Base-by-base conservation (phyloP, 441 rosid species). In the Aquilaria agallochum region DNA sequence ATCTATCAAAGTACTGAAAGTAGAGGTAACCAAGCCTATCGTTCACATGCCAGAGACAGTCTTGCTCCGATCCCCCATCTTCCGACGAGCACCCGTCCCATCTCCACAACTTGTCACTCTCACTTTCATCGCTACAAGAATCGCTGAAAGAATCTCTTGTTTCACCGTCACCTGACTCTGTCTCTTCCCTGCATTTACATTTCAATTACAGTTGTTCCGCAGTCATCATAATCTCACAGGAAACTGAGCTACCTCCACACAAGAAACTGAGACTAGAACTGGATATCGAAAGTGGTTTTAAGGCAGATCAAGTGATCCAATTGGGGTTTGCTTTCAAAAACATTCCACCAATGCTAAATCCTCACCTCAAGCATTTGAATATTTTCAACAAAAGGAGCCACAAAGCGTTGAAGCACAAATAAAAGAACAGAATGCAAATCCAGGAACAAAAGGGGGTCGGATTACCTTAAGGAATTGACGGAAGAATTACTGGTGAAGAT, bases 51-150 rank as follows among this genome's bases (percentile, higher is more conserved):
- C 78, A 79, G 9, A 73, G 68, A 57, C 70, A 76, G 27, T 89
- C 97, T 15, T 84, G 95, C 50, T 91, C 97, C 5, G 68, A 78
- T 48, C 90, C 91, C 55, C 94, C 97, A 4, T 91, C 99, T 53
- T 93, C 96, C 5, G 94, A 93, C 0, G 91, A 85, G 69, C 92
- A 87, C 48, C 93, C 96, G 44, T 86, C 95, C 80, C 80, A 80
- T 66, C 89, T 87, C 62, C 90, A 89, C 54, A 75, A 51, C 72
- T 91, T 94, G 55, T 94, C 99, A 69, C 79, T 80, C 74, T 89
- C 99, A 56, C 91, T 85, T 76, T 94, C 99, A 56, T 89, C 89
- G 61, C 96, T 91, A 56, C 80, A 84, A 0, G 94, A 89, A 67
- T 94, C 99, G 58, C 97, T 89, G 56, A 64, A 84, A 3, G 76